Conservation (phyloP, 768 basidiomycete genomes). For the Leccinum variicolor region DNA sequence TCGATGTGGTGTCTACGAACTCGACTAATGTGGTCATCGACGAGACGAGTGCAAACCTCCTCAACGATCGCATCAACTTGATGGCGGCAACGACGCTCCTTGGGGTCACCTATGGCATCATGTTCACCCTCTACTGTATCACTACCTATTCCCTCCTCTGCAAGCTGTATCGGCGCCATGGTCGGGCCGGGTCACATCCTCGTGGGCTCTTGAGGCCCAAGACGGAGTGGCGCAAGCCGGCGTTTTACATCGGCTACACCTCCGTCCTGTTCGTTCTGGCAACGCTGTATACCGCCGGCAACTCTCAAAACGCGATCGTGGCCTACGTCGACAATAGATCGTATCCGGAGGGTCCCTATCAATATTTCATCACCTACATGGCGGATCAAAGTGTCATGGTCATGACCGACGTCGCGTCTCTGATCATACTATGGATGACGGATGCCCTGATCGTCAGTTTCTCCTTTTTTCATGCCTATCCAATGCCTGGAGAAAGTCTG, state of each 20-base stretch:
- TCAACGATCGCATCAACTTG: conserved; percentile 24
- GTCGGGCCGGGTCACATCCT: conserved; percentile 6
- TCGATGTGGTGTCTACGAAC: conserved; percentile 9
- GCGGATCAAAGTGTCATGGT: conserved; percentile 20
- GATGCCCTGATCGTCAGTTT: conserved; percentile 27
- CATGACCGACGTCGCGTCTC: conserved; percentile 20
- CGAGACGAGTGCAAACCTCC: conserved; percentile 5
- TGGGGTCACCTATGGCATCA: conserved; percentile 22
- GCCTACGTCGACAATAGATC: conserved; percentile 29
- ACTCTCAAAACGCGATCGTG: conserved; percentile 27
- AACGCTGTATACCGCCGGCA: conserved; percentile 27
- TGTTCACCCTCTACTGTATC: conserved; percentile 18
- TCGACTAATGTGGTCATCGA: not conserved
- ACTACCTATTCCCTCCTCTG: conserved; percentile 14
- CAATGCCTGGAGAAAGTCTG: not conserved
- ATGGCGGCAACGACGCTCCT: conserved; percentile 24
- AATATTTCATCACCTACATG: conserved; percentile 25
- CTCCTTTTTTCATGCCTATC: not conserved
- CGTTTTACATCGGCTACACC: conserved; percentile 28
- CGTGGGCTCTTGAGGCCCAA: not conserved
- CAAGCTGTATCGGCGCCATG: conserved; percentile 10
- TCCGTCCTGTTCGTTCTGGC: conserved; percentile 25
- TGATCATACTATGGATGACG: conserved; percentile 30
- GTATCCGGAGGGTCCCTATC: conserved; percentile 25
- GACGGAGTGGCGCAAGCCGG: conserved; percentile 14